Base-by-base conservation (phyloP, 164 flowering plant species). In the Tetracentron sinense region DNA sequence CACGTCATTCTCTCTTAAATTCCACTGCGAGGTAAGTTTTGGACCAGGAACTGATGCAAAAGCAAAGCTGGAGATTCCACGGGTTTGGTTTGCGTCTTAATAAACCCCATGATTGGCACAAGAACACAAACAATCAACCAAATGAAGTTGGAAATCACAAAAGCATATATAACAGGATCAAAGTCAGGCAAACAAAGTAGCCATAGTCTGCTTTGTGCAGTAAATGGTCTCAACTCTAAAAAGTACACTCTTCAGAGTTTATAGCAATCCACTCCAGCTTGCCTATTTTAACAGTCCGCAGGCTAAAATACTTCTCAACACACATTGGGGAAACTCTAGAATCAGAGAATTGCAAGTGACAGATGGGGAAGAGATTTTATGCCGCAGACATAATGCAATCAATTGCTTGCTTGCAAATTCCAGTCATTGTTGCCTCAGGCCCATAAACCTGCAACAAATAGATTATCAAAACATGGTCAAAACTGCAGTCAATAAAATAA, bases 341-440 rank as follows among this genome's bases (percentile, higher is more conserved):
- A 28, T 42, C 30, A 14, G 20, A 30, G 17, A 47, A 12, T 49
- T 42, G 54, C 51, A 60, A 11, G 33, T 42, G 20, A 31, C 42
- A 57, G 26, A 29, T 26, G 19, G 21, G 16, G 23, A n/a, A 10
- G 3, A 21, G 46, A 55, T 42, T 27, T 66, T 74, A 85, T 49
- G 85, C 85, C 11, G 72, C 75, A 25, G 88, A 67, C 81, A 80
- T 89, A 68, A 89, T 69, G 82, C 96, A 87, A 17, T 89, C 94
- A 61, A 92, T 89, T 60, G 98, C 98, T 63, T 82, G 86, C 75
- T 89, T 92, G 87, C 98, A 89, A 62, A 92, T 92, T 57, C 95
- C 96, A 10, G 98, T 89, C 98, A 92, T 92, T 28, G 96, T 91
- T 19, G 93, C 93, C 72, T 91, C 96, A 4, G 97, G 97, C 4